A percentile compares a stretch with the other conserved stretches of the same genome.
phyloP scores from a whole-genome alignment of 305 asterid species.

The Fraxinus latifolia region DNA sequence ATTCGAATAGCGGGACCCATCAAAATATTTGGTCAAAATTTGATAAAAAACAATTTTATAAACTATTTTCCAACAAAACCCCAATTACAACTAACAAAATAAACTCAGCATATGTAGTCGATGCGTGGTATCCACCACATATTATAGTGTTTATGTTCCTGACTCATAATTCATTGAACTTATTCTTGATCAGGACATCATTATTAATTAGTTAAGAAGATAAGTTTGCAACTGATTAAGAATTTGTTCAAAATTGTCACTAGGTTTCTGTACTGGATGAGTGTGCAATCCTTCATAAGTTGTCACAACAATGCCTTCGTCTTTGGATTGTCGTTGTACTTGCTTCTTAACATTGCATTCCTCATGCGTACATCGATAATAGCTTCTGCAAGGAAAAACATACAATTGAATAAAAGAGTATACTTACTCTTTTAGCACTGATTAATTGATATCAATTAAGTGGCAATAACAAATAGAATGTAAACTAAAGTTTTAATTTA shows the following conservation, averaged over 20 bases:
- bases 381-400: conserved; percentile 38
- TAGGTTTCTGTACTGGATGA: conserved; percentile 43
- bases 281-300: conserved; percentile 55
- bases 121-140: neutral
- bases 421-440: neutral
- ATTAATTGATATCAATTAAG: neutral
- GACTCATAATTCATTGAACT: neutral
- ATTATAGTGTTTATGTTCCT: neutral
- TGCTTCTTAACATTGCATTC: conserved; percentile 70
- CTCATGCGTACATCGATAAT: conserved; percentile 47
- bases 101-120: neutral
- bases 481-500: neutral
- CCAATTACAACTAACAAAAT: neutral
- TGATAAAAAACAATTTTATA: too few species aligned
- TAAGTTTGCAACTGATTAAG: conserved; percentile 55
- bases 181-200: neutral
- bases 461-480: neutral
- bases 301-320: conserved; percentile 50
- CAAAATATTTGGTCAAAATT: too few species aligned
- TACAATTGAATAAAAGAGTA: neutral
- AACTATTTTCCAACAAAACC: neutral
- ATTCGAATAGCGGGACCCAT: too few species aligned
- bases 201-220: conserved; percentile 22
- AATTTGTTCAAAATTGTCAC: conserved; percentile 50
- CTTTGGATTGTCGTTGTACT: conserved; percentile 50